Evolutionary conservation across 169 alveolate species (phyloP), one percentile per base, ranked within the genome.

Genomic region (Eimeria necatrix): DNA sequence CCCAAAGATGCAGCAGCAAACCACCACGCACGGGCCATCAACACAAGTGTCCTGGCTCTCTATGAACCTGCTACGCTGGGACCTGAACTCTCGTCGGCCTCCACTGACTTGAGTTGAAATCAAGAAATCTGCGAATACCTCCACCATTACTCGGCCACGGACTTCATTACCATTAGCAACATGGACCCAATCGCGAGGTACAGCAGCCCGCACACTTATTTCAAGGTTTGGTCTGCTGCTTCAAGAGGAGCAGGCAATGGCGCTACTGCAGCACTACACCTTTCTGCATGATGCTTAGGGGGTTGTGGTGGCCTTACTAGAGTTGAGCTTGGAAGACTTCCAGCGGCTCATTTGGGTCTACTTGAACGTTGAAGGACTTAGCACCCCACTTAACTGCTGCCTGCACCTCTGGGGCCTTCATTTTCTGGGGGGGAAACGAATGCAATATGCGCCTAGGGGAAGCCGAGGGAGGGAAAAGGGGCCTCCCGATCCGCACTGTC

Each of bases 321-420:
- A 91, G 95, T 71, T 91, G 95, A 1, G 95, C 91, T 22, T 91
- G 86, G 73, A 91, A 76, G 56, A 91, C 91, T 12, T 84, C 91
- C 14, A 91, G 95, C 56, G 95, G 74, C 73, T 91, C 95, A 53
- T 53, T 61, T 53, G 61, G 85, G n/a, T 78, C 91, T 48, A 91
- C 64, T 68, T 91, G 83, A 26, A 91, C 84, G 49, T 52, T 81
- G 70, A 81, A 53, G 16, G 73, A 81, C 64, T 81, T 81, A 51
- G 56, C 22, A 46, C 90, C 90, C 90, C 90, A 81, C 41, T 81
- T 81, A 9, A 81, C 90, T 22, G 90, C 73, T 4, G 90, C 90
- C 60, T 81, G 90, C 73, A 81, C 90, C 90, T 81, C 90, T n/a
- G 73, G 22, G 48, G 90, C 60, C 41, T 70, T 53, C 90, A 81